Evolutionary conservation across 331 rosid species (phyloP), one percentile per base, ranked within the genome.

Genomic region (Quercus lobata): DNA sequence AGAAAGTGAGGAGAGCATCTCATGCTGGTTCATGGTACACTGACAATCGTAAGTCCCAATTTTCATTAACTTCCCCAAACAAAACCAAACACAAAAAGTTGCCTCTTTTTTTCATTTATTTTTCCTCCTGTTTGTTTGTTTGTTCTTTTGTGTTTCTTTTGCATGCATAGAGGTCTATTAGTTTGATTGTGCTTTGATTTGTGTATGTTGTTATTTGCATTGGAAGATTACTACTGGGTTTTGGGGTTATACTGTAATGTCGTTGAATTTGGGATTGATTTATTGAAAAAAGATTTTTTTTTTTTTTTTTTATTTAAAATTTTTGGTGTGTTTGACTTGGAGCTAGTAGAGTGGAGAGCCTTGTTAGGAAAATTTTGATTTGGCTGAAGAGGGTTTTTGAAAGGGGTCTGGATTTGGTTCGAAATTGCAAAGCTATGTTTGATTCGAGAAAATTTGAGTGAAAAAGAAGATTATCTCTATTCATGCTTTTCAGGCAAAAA

Each of bases 11-110:
- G 82, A 91, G 84, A 83, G 88, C 98, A 41, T 88, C 97, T 35
- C 98, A 94, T 78, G 98, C 97, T 55, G 98, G 98, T 83, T 91
- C 97, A 52, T 94, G 98, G 98, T 94, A 94, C 89, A 89, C 96
- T 57, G 90, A 90, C 80, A 86, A 94, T 78, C 92, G 98, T 94
- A 85, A 91, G 98, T 78, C 63, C 16, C 72, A 83, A 54, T 62
- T 46, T 49, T 76, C 57, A 62, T 55, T 69, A 69, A 53, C 57
- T 73, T 30, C 9, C 73, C 56, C 41, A 35, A 41, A 41, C 68
- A 60, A 78, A 53, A 29, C 79, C 29, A n/a, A 11, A 7, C 72
- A 44, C 56, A 34, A 46, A 7, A 22, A 35, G 19, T 62, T 41
- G 14, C 49, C 49, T 41, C 9, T 41, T 62, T 15, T 35, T n/a